Evolutionary conservation across 108 stramenopile genomes (phyloP).

Genomic region (Licmophora abbreviata): DNA sequence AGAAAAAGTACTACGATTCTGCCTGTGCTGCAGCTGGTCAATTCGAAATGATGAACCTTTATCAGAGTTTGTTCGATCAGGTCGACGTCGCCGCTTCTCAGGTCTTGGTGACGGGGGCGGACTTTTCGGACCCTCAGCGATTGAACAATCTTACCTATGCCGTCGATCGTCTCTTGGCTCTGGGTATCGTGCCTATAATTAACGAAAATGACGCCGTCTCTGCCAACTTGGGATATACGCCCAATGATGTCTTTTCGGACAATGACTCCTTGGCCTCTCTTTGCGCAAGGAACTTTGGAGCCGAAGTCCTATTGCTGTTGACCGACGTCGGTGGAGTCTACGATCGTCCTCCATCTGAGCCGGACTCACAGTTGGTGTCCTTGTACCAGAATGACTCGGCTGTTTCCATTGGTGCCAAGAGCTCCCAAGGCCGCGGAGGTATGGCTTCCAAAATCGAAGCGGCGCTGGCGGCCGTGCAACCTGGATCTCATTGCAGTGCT

Average conservation of each 20-base stretch:
- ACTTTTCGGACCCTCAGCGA: slow-evolving; percentile 69
- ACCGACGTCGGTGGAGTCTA: slow-evolving; percentile 95
- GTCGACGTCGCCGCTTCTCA: slow-evolving; percentile 82
- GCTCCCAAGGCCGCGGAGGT: slow-evolving; percentile 84
- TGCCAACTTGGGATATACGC: slow-evolving; percentile 77
- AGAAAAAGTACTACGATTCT: slow-evolving; percentile 80
- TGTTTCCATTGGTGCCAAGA: slow-evolving; percentile 85
- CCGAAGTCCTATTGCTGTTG: slow-evolving; percentile 80
- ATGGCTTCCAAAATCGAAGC: slow-evolving; percentile 92
- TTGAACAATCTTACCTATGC: slow-evolving; percentile 74
- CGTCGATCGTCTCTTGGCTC: slow-evolving; percentile 71
- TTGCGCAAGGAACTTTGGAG: slow-evolving; percentile 77
- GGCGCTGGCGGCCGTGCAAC: slow-evolving; percentile 67
- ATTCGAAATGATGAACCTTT: slow-evolving; percentile 96
- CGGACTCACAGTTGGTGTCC: slow-evolving; percentile 66
- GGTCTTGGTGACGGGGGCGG: slow-evolving; percentile 84
- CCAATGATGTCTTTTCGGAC: slow-evolving; percentile 91
- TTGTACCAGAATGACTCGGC: slow-evolving; percentile 41
- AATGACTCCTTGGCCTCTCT: slow-evolving; percentile 93
- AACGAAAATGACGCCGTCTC: slow-evolving; percentile 98
- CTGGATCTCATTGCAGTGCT: slow-evolving; percentile 64
- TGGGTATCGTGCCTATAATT: slow-evolving; percentile 93
- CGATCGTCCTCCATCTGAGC: slow-evolving; percentile 77
- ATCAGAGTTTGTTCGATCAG: slow-evolving; percentile 80
- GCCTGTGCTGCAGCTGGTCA: slow-evolving; percentile 98